Evolutionary conservation across 306 rosid species (phyloP).

Genomic region (Herpetospermum pedunculosum): DNA sequence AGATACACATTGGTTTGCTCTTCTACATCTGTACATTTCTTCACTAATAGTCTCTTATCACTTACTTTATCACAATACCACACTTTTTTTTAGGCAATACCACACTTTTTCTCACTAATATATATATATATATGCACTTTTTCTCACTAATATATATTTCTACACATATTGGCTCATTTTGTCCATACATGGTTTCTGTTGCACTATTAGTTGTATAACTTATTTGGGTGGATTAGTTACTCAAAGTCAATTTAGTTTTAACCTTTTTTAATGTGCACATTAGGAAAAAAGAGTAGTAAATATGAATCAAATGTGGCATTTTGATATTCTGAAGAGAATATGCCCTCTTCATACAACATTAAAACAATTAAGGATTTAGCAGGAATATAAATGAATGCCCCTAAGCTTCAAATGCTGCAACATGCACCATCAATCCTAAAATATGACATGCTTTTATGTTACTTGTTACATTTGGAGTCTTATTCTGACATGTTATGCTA

Average conservation of each 20-base stretch:
- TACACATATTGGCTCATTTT: neutral
- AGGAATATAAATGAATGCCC: neutral
- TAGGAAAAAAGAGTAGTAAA: neutral
- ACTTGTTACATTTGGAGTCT: neutral
- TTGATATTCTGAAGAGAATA: neutral
- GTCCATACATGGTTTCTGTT: neutral
- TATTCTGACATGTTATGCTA: neutral
- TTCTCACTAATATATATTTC: neutral
- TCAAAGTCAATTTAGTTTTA: neutral
- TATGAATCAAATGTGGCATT: neutral
- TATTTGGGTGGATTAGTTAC: neutral
- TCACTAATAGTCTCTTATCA: neutral
- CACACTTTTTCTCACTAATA: neutral
- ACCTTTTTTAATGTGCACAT: neutral
- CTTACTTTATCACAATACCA: neutral
- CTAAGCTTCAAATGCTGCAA: neutral
- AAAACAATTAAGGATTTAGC: neutral
- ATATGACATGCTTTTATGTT: neutral
- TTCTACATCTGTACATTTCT: neutral
- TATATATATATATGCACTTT: no score
- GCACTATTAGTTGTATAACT: neutral
- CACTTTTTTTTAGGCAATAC: neutral
- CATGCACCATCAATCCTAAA: neutral
- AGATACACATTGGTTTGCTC: neutral
- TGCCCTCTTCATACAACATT: neutral